Evolutionary conservation across 2,329 filamentous ascomycete species (phyloP).

Genomic region (Paecilomyces variotii): DNA sequence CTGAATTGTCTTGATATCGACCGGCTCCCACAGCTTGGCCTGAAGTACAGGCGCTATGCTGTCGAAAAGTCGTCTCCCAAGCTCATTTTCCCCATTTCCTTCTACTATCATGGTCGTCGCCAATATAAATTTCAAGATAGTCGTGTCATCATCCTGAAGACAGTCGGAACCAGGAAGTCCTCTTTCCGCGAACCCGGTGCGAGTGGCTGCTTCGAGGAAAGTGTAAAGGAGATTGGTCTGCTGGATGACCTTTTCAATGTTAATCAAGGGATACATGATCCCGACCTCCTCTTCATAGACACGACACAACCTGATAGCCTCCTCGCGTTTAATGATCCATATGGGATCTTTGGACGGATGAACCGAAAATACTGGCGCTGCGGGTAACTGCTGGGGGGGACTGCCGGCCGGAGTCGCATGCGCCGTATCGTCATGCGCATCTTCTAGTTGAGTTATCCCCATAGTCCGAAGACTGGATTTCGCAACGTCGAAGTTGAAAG

Average conservation of each 20-base stretch:
- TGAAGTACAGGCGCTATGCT: slow-evolving; percentile 67
- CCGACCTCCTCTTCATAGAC: slow-evolving; percentile 86
- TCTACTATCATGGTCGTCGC: slow-evolving; percentile 72
- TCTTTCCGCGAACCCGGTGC: slow-evolving; percentile 50
- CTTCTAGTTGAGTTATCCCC: slow-evolving; percentile 63
- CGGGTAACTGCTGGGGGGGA: slow-evolving; percentile 28
- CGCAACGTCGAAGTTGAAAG: slow-evolving; percentile 78
- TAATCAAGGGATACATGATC: slow-evolving; percentile 81
- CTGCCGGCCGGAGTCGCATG: slow-evolving; percentile 46
- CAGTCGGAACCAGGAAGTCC: slow-evolving; percentile 49
- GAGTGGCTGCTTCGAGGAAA: slow-evolving; percentile 62
- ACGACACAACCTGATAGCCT: slow-evolving; percentile 69
- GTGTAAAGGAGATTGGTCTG: slow-evolving; percentile 63
- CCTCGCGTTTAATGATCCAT: slow-evolving; percentile 67
- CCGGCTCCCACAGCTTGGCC: slow-evolving; percentile 49
- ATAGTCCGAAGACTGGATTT: slow-evolving; percentile 82
- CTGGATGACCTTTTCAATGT: slow-evolving; percentile 61
- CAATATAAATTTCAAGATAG: slow-evolving; percentile 74
- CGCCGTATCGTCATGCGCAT: slow-evolving; percentile 52
- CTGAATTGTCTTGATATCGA: slow-evolving; percentile 52
- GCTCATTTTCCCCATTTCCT: slow-evolving; percentile 67
- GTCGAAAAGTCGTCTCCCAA: slow-evolving; percentile 65
- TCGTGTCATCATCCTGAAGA: slow-evolving; percentile 56
- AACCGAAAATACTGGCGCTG: slow-evolving; percentile 23
- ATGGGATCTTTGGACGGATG: slow-evolving; percentile 63